Evolutionary conservation across 495 filamentous ascomycete species (phyloP).

Genomic region (Penicillium daleae): DNA sequence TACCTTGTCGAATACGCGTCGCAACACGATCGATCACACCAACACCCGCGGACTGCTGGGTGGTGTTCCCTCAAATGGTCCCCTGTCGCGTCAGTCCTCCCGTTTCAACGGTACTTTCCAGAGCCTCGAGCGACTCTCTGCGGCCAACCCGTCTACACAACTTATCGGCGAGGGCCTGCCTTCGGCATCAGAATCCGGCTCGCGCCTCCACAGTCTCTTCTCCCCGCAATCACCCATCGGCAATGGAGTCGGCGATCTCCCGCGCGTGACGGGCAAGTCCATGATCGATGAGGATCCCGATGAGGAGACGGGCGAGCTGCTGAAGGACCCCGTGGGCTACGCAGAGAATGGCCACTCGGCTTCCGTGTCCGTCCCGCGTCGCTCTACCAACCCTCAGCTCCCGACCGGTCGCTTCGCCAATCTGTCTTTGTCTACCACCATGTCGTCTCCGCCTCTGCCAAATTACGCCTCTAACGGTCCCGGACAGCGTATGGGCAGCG

Average conservation of each 20-base stretch:
- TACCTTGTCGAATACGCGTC: constrained; percentile 46
- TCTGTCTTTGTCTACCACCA: constrained; percentile 70
- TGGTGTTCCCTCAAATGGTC: constrained; percentile 60
- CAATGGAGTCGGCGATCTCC: constrained; percentile 70
- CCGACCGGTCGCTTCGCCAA: constrained; percentile 71
- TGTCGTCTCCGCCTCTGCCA: constrained; percentile 56
- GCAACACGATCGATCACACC: constrained; percentile 65
- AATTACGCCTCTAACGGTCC: constrained; percentile 46
- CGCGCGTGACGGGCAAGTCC: constrained; percentile 76
- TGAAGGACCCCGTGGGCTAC: constrained; percentile 84
- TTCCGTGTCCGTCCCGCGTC: constrained; percentile 52
- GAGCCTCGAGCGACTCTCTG: constrained; percentile 70
- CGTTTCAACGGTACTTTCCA: constrained; percentile 82
- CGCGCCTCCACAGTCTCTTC: constrained; percentile 74
- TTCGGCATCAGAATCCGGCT: constrained; percentile 60
- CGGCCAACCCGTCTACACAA: constrained; percentile 59
- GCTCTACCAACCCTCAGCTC: constrained; percentile 74
- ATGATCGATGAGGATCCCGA: constrained; percentile 85
- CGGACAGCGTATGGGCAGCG: constrained; percentile 41
- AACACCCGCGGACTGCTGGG: constrained; percentile 53
- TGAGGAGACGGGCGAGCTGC: constrained; percentile 81
- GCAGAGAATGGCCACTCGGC: constrained; percentile 72
- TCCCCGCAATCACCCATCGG: constrained; percentile 83
- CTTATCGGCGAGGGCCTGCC: constrained; percentile 59
- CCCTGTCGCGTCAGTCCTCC: constrained; percentile 67